Evolutionary conservation across 148 eudicot genomes (phyloP), one percentile per base, ranked within the genome.

Genomic region (Pouteria glomerata): DNA sequence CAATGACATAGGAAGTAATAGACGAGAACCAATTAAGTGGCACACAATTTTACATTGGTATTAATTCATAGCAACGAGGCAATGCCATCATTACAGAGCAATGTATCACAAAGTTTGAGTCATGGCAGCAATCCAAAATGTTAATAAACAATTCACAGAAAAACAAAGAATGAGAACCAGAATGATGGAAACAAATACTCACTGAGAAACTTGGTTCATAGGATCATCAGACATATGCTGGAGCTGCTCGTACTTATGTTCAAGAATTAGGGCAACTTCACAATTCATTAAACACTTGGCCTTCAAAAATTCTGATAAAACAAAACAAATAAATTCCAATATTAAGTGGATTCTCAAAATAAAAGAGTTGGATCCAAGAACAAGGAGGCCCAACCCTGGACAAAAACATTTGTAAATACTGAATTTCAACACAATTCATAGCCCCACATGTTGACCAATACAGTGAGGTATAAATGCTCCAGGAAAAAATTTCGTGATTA

Each of bases 271-370:
- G 16, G 98, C 51, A 26, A 94, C 98, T 80, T 94, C 98, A 48
- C 97, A 86, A 58, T 94, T 94, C 97, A 91, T 94, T 23, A 94
- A 60, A 73, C 98, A 94, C 80, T 94, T 94, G n/a, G 93, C 98
- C 80, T 94, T 94, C 55, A 94, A 72, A 80, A 94, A 94, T 53
- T 94, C 98, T 78, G 76, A 77, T 69, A 31, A 71, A 70, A 37
- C 5, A 21, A 35, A 30, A 35, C n/a, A 27, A 42, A n/a, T n/a
- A 44, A 16, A 39, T 35, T 6, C n/a, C 11, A 33, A 57, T 55
- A 71, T 37, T 11, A 10, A 47, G 39, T 7, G 57, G 29, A 8
- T 21, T 18, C 61, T 12, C 61, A 26, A 26, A 15, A 8, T 26
- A 26, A 26, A 27, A 19, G 61, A 57, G 34, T 57, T 29, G 11